Evolutionary conservation across 1,139 yeast species (phyloP).

Genomic region (Suhomyces maxii): DNA sequence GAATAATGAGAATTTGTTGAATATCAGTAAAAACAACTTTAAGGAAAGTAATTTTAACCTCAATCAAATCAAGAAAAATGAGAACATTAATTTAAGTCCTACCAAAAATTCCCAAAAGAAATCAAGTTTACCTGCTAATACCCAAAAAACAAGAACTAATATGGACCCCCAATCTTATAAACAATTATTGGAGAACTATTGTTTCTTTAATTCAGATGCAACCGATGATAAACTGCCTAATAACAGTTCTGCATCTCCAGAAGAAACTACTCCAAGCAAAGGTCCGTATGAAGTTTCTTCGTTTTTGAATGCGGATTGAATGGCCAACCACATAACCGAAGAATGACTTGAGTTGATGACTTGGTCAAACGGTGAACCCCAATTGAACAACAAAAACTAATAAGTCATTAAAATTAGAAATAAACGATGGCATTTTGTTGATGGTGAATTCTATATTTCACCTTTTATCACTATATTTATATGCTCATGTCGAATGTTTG

Average conservation of each 20-base stretch:
- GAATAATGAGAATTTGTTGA: neutral
- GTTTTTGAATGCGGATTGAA: slow-evolving; percentile 16
- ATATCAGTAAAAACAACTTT: neutral
- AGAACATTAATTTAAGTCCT: neutral
- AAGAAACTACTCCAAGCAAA: neutral
- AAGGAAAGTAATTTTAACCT: neutral
- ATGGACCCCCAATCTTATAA: slow-evolving; percentile 64
- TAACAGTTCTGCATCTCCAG: neutral
- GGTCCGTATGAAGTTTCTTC: slow-evolving; percentile 28
- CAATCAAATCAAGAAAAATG: neutral
- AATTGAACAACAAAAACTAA: too few species aligned
- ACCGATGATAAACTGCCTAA: neutral
- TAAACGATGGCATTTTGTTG: too few species aligned
- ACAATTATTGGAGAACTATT: slow-evolving; percentile 68
- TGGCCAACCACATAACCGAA: neutral
- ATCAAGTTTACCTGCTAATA: neutral
- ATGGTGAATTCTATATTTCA: too few species aligned
- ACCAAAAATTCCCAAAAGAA: neutral
- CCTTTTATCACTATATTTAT: too few species aligned
- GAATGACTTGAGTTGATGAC: too few species aligned
- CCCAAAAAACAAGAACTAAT: neutral
- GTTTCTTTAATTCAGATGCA: slow-evolving; percentile 50
- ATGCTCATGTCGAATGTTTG: too few species aligned
- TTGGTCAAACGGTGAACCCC: too few species aligned
- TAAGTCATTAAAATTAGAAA: too few species aligned